Conservation (phyloP, 768 basidiomycete genomes). For the Terana coerulea region DNA sequence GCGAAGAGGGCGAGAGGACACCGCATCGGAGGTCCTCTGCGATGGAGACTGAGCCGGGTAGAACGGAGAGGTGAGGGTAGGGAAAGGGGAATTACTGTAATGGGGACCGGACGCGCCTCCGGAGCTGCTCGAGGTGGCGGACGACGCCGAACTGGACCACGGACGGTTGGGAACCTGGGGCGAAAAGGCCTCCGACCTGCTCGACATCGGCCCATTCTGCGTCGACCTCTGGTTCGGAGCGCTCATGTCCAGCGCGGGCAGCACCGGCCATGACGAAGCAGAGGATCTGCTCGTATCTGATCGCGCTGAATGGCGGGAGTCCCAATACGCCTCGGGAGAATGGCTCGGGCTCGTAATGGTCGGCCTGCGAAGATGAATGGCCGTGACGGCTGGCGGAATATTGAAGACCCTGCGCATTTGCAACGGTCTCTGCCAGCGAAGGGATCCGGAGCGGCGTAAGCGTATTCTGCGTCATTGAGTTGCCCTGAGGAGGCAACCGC, state of each 20-base stretch:
- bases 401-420: constrained; percentile 3
- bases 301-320: constrained; percentile 6
- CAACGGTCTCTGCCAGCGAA: constrained; percentile 9
- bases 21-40: constrained; percentile 29
- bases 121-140: constrained; percentile 21
- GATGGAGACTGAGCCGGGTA: constrained; percentile 39
- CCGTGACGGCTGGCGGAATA: constrained; percentile 5
- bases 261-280: constrained; percentile 15
- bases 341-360: constrained; percentile 2
- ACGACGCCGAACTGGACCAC: constrained; percentile 22
- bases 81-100: constrained; percentile 30
- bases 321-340: constrained; percentile 15
- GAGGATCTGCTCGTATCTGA: constrained; percentile 7
- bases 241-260: constrained; percentile 23
- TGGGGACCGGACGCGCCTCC: constrained; percentile 16
- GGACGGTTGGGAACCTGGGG: constrained; percentile 20
- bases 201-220: constrained; percentile 1
- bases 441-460: constrained; percentile 13
- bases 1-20: constrained; percentile 29
- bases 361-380: not conserved
- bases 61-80: constrained; percentile 56
- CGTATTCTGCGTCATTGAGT: not conserved
- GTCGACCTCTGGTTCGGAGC: constrained; percentile 15
- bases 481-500: constrained; percentile 13
- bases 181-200: constrained; percentile 19